Evolutionary conservation across 1,139 yeast species (phyloP), one percentile per base, ranked within the genome.

Genomic region (Taphrina deformans): DNA sequence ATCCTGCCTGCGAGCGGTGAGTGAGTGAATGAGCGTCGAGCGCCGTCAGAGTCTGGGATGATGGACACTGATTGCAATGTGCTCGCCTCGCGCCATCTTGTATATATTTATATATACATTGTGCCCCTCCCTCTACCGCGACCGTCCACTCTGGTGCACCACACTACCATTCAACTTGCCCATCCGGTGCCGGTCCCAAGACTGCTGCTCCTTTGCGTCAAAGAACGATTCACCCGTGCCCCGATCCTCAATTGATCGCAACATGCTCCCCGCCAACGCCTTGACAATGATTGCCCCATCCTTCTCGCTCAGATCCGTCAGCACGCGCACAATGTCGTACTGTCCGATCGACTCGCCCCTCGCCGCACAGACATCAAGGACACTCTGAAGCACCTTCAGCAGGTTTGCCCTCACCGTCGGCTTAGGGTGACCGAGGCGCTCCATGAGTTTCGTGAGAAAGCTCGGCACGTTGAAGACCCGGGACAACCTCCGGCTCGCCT

Each of bases 341-440:
- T 46, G 60, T 12, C 55, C 29, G 6, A 64, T 24, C 14, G 56
- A 40, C 23, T 41, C 45, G 18, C 26, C 29, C 35, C 48, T 51
- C 23, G 21, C 41, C 7, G 61, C 60, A 51, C 50, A 40, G n/a
- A 62, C 59, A 18, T 67, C 69, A 21, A 68, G 67, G 16, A 69
- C 55, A 33, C 66, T 67, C 55, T 66, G 63, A 27, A 72, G 44
- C 16, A 70, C 61, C 33, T 71, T 67, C 26, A 72, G 58, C 23
- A 72, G 53, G 60, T 70, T 71, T 18, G 72, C 68, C 21, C 70
- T 53, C 26, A 72, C 70, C 33, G 68, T 67, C 7, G 73, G 69
- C 35, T 69, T 67, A 2, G 70, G 65, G 38, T 66, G 67, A 21
- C 53, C 56, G 5, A 72, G 65, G 23, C 71, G 68, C 21, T 62